A percentile compares a stretch with the other conserved stretches of the same genome.
phyloP scores from a whole-genome alignment of 192 early-diverging fungal species.

The Coemansia sp. region DNA sequence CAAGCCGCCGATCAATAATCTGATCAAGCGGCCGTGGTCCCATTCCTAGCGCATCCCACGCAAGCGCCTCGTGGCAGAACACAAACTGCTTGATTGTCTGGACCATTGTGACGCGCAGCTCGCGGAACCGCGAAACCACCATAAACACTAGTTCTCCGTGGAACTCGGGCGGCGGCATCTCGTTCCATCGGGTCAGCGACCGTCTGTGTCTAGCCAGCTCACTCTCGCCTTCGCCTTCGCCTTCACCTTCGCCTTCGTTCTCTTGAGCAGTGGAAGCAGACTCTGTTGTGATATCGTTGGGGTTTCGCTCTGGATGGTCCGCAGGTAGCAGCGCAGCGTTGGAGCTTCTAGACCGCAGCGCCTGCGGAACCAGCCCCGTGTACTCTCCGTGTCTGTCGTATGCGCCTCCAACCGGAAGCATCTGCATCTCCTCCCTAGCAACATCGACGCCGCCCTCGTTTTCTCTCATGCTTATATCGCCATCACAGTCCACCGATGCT shows the following conservation, averaged over 20 bases:
- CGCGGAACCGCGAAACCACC: slow-evolving; percentile 64
- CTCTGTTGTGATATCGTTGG: slow-evolving; percentile 2
- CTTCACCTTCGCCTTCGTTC: not conserved
- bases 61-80: slow-evolving; percentile 80
- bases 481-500: slow-evolving; percentile 15
- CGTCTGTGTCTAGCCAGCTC: slow-evolving; percentile 12
- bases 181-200: slow-evolving; percentile 32
- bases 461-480: slow-evolving; percentile 22
- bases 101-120: slow-evolving; percentile 81
- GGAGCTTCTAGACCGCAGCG: slow-evolving; percentile 32
- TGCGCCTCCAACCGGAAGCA: not conserved
- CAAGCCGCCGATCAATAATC: slow-evolving; percentile 45
- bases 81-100: slow-evolving; percentile 79
- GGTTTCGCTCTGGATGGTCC: not conserved
- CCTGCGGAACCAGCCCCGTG: slow-evolving; percentile 37
- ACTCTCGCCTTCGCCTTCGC: not conserved
- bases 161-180: slow-evolving; percentile 29
- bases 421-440: not conserved
- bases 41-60: slow-evolving; percentile 54
- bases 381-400: slow-evolving; percentile 17
- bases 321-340: slow-evolving; percentile 8
- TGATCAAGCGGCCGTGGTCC: slow-evolving; percentile 43
- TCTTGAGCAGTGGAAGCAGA: no score
- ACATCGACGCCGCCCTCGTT: not conserved
- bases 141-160: slow-evolving; percentile 64